Conservation (phyloP, 2,329 filamentous ascomycete genomes). For the Diaporthe sp. region DNA sequence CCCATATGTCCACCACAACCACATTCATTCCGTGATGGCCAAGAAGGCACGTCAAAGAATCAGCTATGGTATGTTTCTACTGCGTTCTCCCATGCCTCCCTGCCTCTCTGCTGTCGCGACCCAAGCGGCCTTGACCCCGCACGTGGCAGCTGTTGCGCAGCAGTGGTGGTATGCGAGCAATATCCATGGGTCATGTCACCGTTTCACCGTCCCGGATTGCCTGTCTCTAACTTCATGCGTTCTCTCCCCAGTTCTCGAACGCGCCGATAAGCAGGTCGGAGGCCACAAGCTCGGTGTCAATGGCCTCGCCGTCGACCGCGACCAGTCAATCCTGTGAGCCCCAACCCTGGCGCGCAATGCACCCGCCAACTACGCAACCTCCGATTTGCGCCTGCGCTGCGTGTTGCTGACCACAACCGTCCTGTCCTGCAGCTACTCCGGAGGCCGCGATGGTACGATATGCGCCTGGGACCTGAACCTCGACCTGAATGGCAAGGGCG, state of each 20-base stretch:
- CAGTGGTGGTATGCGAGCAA: slow-evolving; percentile 24
- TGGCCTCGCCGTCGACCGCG: slow-evolving; percentile 87
- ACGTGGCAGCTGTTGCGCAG: slow-evolving; percentile 39
- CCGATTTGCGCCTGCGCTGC: neutral
- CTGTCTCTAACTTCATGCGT: slow-evolving; percentile 44
- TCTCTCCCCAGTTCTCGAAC: slow-evolving; percentile 66
- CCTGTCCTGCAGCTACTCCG: slow-evolving; percentile 80
- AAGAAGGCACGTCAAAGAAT: slow-evolving; percentile 76
- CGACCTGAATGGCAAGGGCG: slow-evolving; percentile 63
- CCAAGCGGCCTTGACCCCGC: slow-evolving; percentile 46
- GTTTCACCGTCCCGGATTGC: slow-evolving; percentile 23
- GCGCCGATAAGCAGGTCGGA: slow-evolving; percentile 72
- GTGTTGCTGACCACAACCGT: slow-evolving; percentile 46
- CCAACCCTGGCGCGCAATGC: neutral
- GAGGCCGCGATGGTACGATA: slow-evolving; percentile 93
- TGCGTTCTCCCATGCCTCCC: slow-evolving; percentile 24
- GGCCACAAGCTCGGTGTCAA: slow-evolving; percentile 96
- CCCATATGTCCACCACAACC: slow-evolving; percentile 42
- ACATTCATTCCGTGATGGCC: slow-evolving; percentile 62
- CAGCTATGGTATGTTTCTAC: slow-evolving; percentile 70
- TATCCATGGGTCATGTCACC: slow-evolving; percentile 24
- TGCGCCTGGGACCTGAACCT: slow-evolving; percentile 95
- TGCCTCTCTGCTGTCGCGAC: slow-evolving; percentile 40
- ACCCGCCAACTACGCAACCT: slow-evolving; percentile 12
- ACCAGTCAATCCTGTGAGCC: slow-evolving; percentile 87